These are phyloP conservation scores for Aspergillus tanneri DNA, from an alignment of 2,329 filamentous ascomycete genomes.

Conservation along the genomic window DNA sequence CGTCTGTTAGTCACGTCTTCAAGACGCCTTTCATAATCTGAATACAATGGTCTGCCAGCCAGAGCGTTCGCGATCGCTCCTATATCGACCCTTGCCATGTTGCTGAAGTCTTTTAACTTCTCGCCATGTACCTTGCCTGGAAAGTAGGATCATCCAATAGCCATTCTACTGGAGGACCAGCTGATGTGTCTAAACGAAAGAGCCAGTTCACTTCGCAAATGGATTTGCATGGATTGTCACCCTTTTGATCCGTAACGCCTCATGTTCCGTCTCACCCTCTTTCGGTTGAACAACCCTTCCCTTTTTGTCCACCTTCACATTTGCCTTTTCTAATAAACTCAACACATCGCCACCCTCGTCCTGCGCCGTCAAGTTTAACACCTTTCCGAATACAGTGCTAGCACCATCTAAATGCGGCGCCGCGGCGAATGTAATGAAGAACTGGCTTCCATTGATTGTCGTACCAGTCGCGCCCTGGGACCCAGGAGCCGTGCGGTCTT, in stretches of 20 bases:
- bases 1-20: too few species aligned
- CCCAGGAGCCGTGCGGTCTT: slow-evolving; percentile 47
- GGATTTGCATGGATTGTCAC: slow-evolving; percentile 66
- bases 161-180: background rate
- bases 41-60: too few species aligned
- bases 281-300: slow-evolving; percentile 52
- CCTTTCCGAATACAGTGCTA: slow-evolving; percentile 65
- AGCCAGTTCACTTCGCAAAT: slow-evolving; percentile 52
- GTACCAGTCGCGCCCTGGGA: slow-evolving; percentile 42
- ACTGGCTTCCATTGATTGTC: slow-evolving; percentile 58
- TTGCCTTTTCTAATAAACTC: slow-evolving; percentile 57
- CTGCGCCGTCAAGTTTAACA: slow-evolving; percentile 47
- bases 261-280: slow-evolving; percentile 42
- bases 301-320: slow-evolving; percentile 63
- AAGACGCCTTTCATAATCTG: too few species aligned
- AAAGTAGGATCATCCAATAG: background rate
- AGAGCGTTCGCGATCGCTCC: background rate
- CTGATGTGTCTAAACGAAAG: background rate
- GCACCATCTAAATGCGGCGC: slow-evolving; percentile 65
- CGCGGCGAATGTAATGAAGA: slow-evolving; percentile 62
- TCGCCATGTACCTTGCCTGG: background rate
- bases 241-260: slow-evolving; percentile 54
- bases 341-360: slow-evolving; percentile 48
- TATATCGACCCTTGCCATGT: background rate
- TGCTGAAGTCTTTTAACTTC: background rate